Base-by-base conservation (phyloP, 1,139 yeast species). In the Hyphopichia buzzinii region DNA sequence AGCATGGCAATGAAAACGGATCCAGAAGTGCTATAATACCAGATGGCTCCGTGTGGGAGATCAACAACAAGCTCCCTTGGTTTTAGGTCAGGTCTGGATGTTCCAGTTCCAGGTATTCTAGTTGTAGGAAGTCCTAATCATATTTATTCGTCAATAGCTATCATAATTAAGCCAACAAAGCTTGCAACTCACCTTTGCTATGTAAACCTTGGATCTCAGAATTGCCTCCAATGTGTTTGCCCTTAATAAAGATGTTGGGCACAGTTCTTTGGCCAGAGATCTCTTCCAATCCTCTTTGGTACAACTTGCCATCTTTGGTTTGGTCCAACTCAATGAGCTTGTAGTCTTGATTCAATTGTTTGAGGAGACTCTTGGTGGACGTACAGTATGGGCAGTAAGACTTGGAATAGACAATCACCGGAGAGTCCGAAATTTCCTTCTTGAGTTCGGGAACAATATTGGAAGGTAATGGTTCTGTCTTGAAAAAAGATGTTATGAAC, bases 221-320 rank as follows among this genome's bases (percentile, higher is more conserved):
- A 72, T 85, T 84, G 38, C 97, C 97, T 42, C 97, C 97, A 50
- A 89, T 78, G 64, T 86, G 95, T 59, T 85, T 69, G 38, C 94
- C 95, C 35, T 73, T 77, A 52, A 89, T 87, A 63, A 82, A 87
- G 46, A 88, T 72, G 59, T 84, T 88, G 42, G 97, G 97, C 36
- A 89, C 96, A 12, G 96, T 86, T 44, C 76, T 71, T 66, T 89
- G 96, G 39, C 95, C 94, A 22, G 90, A 82, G 43, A 85, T 58
- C 50, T 81, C 77, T 31, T 54, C 57, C 41, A 89, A 70, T 33
- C 87, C 92, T 34, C 69, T 78, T 64, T 88, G 96, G 47, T 87
- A 75, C 6, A 23, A 39, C 1, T 44, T 26, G 1, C 66, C 67
- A 21, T 55, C 42, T 5, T 35, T 19, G 3, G 42, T 26, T 3